Conservation (phyloP, 306 rosid genomes). For the Boehmeria nivea region DNA sequence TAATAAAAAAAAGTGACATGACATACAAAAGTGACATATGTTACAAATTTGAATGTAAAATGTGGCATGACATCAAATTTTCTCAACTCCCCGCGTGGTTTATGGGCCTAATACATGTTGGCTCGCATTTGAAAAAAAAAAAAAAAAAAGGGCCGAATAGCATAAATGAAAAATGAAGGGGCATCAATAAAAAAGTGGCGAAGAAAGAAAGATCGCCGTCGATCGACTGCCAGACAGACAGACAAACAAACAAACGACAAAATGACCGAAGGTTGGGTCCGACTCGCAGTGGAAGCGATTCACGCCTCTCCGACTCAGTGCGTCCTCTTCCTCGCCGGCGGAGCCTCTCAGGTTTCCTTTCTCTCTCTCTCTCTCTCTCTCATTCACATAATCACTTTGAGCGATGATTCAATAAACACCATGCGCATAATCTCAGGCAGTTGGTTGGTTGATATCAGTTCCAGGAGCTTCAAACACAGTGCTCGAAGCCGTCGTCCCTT, state of each 20-base stretch:
- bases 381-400: not conserved
- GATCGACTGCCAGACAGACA: not conserved
- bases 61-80: too few species aligned
- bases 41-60: too few species aligned
- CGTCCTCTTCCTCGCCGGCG: constrained; percentile 69
- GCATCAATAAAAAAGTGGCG: too few species aligned
- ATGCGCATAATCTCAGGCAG: constrained; percentile 33
- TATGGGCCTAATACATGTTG: too few species aligned
- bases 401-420: not conserved
- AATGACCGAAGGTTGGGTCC: constrained; percentile 46
- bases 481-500: constrained; percentile 78
- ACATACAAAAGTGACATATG: too few species aligned
- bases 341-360: constrained; percentile 65
- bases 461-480: constrained; percentile 86
- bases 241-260: not conserved
- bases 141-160: too few species aligned
- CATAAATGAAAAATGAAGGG: too few species aligned
- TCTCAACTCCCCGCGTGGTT: too few species aligned
- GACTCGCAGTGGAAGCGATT: constrained; percentile 54
- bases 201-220: not conserved
- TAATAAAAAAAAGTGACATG: too few species aligned
- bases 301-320: constrained; percentile 64
- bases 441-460: constrained; percentile 62
- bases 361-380: not conserved
- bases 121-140: too few species aligned